Evolutionary conservation across 495 filamentous ascomycete species (phyloP), one percentile per base, ranked within the genome.

Genomic region (Glonium stellatum): DNA sequence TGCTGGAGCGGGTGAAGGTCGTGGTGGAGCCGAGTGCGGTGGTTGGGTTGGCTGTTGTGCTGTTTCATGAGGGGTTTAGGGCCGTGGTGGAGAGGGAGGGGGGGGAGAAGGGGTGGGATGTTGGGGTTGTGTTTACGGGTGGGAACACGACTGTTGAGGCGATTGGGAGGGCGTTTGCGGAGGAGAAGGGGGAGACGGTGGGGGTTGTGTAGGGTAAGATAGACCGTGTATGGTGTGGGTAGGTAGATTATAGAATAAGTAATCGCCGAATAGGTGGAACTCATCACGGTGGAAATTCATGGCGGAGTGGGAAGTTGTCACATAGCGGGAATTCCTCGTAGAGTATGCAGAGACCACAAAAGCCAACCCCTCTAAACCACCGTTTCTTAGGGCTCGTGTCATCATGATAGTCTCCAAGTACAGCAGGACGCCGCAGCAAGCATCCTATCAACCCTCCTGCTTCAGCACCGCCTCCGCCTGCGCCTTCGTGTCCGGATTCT

Each of bases 11-110:
- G 59, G 84, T 96, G 81, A 97, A 97, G 82, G 75, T 95, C 46
- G 81, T 96, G 46, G 82, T 97, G 23, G 93, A 98, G 77, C 93
- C 93, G 50, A 92, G 88, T 71, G 82, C 92, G 2, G 90, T 86
- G 2, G 92, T 98, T 21, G 84, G 85, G 13, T 72, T 98, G 64
- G 93, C 93, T 4, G 87, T 87, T 5, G 86, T 84, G 58, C 71
- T 98, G 66, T 96, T 81, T 66, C 84, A 93, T 70, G 90, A 95
- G 70, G 88, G 89, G 25, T 96, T 96, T 66, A 77, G 89, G 62
- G 71, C 67, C 21, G 63, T 84, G 69, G 87, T 90, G 36, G 84
- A 90, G 72, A 71, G 68, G 54, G 86, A 92, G 72, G 87, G 76
- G 0, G 87, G 87, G 4, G 79, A 82, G 63, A 78, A 82, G 21